Base-by-base conservation (phyloP, 371 early-diverging fungal genomes). In the Rhizopus delemar region DNA sequence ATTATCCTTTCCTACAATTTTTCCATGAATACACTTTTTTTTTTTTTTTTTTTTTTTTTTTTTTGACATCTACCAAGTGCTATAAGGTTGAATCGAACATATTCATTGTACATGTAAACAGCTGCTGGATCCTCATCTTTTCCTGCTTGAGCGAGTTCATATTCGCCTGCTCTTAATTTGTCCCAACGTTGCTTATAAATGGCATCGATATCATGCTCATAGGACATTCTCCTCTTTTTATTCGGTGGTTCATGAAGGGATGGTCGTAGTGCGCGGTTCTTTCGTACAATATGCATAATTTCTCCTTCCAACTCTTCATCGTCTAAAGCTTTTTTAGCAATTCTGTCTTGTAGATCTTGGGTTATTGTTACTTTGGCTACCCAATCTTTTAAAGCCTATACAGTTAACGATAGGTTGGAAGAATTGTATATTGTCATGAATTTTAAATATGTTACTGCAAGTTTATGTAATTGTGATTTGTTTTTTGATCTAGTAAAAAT, bases 291-390 rank as follows among this genome's bases (percentile, higher is more conserved):
- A 9, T 48, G 48, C 48, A 48, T 48, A 8, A 48, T 29, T n/a
- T 48, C 48, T 48, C 28, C 48, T 48, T 48, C 48, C 4, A 48
- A 7, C 15, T 48, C 48, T 48, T 48, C 48, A 7, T 48, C 48
- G 0, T 48, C 48, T 9, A 29, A 29, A 28, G 12, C 29, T 12
- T 48, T 48, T 22, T 29, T 16, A 8, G 7, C 5, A 4, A 48
- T 29, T 29, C 12, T 22, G 8, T 28, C 12, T 7, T 9, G 28
- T 4, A 48, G 29, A 9, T 48, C 48, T 29, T 48, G 29, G 8
- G 31, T 15, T 5, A 48, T 12, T 3, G 9, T 8, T 7, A 29
- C 12, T 48, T 48, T 48, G 31, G 48, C 5, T 9, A 48, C 29
- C 48, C 48, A 48, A 29, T 48, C 48, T 29, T 48, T 48, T 16